Conservation (phyloP, 306 rosid genomes). For the Quercus parvula region DNA sequence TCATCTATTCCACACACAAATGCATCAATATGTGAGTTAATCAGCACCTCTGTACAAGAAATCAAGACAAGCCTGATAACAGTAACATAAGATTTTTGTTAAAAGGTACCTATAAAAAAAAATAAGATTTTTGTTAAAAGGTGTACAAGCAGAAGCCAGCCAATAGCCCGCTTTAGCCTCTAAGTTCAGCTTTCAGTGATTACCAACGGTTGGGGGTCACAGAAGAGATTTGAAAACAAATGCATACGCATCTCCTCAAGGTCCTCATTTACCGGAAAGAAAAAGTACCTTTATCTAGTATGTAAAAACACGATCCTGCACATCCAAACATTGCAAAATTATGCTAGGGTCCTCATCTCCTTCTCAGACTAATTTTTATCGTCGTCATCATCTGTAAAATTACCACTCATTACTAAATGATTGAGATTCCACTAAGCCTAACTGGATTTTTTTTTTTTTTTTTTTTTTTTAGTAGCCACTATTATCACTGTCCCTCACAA, state of each 20-base stretch:
- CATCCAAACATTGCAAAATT: background rate
- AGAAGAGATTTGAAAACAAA: slow-evolving; percentile 1
- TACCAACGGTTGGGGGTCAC: slow-evolving; percentile 7
- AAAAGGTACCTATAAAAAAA: background rate
- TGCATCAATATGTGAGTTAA: slow-evolving; percentile 1
- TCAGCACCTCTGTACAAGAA: slow-evolving; percentile 31
- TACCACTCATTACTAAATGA: background rate
- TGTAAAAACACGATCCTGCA: background rate
- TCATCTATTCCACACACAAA: background rate
- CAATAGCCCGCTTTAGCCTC: slow-evolving; percentile 17
- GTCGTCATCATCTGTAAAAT: slow-evolving; percentile 1
- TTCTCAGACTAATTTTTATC: slow-evolving; percentile 1
- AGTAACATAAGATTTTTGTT: background rate
- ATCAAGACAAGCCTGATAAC: slow-evolving; percentile 9
- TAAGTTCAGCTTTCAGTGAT: slow-evolving; percentile 9
- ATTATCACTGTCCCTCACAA: slow-evolving; percentile 17
- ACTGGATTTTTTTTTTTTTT: background rate
- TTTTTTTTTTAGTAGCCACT: slow-evolving; percentile 21
- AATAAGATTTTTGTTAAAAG: background rate
- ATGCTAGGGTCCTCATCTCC: slow-evolving; percentile 4
- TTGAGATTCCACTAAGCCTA: slow-evolving; percentile 5
- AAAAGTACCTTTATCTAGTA: slow-evolving; percentile 14
- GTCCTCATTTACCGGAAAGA: background rate
- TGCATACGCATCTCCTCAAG: slow-evolving; percentile 17
- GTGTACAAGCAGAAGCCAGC: slow-evolving; percentile 10